Base-by-base conservation (phyloP, 1,284 basidiomycete species). In the Ustilago tritici region DNA sequence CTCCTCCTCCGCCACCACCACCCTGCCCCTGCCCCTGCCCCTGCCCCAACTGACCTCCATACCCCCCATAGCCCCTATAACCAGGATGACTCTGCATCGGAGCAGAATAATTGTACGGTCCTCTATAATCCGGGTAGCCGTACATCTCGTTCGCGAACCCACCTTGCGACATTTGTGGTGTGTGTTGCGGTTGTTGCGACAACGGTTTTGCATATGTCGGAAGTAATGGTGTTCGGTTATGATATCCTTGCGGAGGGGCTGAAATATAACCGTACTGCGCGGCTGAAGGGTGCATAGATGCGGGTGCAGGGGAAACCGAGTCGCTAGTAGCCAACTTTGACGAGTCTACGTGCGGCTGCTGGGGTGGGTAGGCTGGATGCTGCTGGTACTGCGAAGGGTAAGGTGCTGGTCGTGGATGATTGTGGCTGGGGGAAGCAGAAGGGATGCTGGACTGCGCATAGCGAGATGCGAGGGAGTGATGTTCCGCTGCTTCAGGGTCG, bases 161-260 rank as follows among this genome's bases (percentile, higher is more conserved):
- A 19, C n/a, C 11, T 11, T 50, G 40, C 23, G 49, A 50, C 43
- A 50, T 32, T 2, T 36, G 9, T 8, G 56, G 28, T 34, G 47
- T n/a, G 7, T 65, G 57, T 19, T 64, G 65, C 7, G 61, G 43
- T 35, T 70, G 68, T 4, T 70, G 68, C 58, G 68, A 32, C 7
- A 66, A 9, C 12, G 70, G 55, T 11, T 56, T 64, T n/a, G 34
- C 50, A 34, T 68, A 73, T n/a, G 70, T 73, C 14, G 70, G 70
- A 55, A 73, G 40, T 3, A 65, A 65, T n/a, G 65, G 70, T 3
- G 57, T 54, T n/a, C 65, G 57, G 38, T 64, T 58, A 3, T 19
- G 19, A 41, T 73, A 68, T 4, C 61, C 65, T 4, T 19, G 28
- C 2, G 61, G 61, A 10, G 70, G 70, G 0, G 65, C 70, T 9